phyloP scores from a whole-genome alignment of 75 land plant species.

The Cunninghamia lanceolata region DNA sequence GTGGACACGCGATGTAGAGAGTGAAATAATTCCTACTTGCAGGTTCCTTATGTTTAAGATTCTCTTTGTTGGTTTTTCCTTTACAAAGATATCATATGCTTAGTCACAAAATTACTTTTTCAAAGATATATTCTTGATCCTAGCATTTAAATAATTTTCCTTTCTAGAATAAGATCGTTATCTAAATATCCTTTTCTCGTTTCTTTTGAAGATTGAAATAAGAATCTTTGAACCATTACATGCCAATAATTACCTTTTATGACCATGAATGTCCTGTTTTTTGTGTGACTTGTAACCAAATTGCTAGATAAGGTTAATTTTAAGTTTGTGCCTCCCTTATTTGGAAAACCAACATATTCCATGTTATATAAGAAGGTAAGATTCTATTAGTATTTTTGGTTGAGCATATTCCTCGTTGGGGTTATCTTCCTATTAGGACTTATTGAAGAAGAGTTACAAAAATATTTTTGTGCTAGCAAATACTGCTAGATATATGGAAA shows the following conservation, averaged over 20 bases:
- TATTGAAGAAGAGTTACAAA: too few relatives aligned
- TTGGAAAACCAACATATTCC: not conserved
- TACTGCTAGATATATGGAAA: too few relatives aligned
- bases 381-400: too few relatives aligned
- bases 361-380: not conserved
- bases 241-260: not conserved
- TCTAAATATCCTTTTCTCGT: too few relatives aligned
- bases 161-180: too few relatives aligned
- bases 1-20: conserved; percentile 40
- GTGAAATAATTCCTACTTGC: conserved; percentile 36
- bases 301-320: not conserved
- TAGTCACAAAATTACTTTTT: not conserved
- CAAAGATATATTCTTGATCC: too few relatives aligned
- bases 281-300: not conserved
- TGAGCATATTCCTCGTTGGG: too few relatives aligned
- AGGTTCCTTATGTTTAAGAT: conserved; percentile 13
- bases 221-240: not conserved
- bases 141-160: not conserved
- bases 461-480: too few relatives aligned
- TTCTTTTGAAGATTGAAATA: not conserved
- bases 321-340: not conserved
- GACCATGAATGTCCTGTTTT: not conserved
- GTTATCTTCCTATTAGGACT: too few relatives aligned
- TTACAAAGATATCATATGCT: not conserved
- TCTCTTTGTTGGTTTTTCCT: not conserved